Percentiles rank a stretch among this genome's conserved stretches.
These are phyloP conservation scores for Mayamaea pseudoterrestris DNA, from an alignment of 108 stramenopile genomes.

Conservation along the genomic window DNA sequence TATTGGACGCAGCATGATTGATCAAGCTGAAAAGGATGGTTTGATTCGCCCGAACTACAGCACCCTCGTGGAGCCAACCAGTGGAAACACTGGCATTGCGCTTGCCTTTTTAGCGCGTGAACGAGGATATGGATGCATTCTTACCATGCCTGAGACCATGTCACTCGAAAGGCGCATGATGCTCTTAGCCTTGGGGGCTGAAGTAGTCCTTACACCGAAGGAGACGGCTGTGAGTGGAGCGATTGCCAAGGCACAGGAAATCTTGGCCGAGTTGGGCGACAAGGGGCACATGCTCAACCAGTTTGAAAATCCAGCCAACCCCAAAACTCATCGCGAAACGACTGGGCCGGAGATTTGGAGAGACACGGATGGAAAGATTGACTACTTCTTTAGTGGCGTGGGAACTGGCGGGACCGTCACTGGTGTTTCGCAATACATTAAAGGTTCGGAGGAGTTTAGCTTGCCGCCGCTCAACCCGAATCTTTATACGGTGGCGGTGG, in stretches of 20 bases:
- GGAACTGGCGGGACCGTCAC: conserved; percentile 75
- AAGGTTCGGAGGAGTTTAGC: conserved; percentile 21
- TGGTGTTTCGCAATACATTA: conserved; percentile 61
- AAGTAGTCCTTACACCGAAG: conserved; percentile 64
- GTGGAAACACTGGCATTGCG: conserved; percentile 79
- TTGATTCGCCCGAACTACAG: conserved; percentile 23
- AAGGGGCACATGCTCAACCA: conserved; percentile 55
- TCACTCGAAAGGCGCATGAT: conserved; percentile 56
- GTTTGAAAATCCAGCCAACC: conserved; percentile 70
- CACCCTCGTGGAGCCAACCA: conserved; percentile 34
- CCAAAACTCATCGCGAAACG: conserved; percentile 55
- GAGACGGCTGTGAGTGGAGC: conserved; percentile 57
- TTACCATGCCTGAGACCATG: conserved; percentile 91
- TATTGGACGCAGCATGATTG: conserved; percentile 34
- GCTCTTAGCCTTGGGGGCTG: conserved; percentile 43
- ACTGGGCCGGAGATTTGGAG: conserved; percentile 78
- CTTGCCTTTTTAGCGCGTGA: conserved; percentile 68
- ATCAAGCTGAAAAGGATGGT: conserved; percentile 33
- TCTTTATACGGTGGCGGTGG: conserved; percentile 41
- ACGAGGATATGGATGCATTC: conserved; percentile 55
- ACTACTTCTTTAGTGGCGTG: conserved; percentile 54
- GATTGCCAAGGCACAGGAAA: conserved; percentile 57
- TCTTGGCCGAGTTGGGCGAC: conserved; percentile 31
- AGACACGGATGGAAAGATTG: conserved; percentile 43
- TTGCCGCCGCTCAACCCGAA: conserved; percentile 26